Evolutionary conservation across 2,329 filamentous ascomycete genomes (phyloP).

Genomic region (Magnaporthiopsis poae): DNA sequence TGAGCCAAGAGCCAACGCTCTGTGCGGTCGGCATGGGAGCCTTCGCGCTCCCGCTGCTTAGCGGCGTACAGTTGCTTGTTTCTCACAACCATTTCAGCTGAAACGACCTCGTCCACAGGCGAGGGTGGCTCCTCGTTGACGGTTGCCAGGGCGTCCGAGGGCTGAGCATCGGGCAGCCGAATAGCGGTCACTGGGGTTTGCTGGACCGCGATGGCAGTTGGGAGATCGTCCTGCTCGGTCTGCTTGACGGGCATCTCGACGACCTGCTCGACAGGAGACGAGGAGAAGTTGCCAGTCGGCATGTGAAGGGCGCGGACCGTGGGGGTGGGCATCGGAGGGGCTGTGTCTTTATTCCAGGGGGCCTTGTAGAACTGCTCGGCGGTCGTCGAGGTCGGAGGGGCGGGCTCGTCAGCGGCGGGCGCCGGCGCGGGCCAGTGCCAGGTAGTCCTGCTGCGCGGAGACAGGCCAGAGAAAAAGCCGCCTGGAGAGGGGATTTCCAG

Average conservation of each 20-base stretch:
- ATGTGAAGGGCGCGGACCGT: conserved; percentile 28
- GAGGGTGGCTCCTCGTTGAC: conserved; percentile 26
- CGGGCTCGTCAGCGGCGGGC: conserved; percentile 36
- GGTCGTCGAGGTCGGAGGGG: conserved; percentile 73
- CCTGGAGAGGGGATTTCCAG: conserved; percentile 85
- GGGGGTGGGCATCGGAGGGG: conserved; percentile 23
- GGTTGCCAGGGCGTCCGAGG: conserved; percentile 18
- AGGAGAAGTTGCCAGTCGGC: conserved; percentile 24
- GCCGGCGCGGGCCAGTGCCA: conserved; percentile 57
- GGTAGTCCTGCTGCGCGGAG: conserved; percentile 63
- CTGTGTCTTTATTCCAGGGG: conserved; percentile 54
- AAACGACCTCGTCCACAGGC: conserved; percentile 44
- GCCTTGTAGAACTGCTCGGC: conserved; percentile 84
- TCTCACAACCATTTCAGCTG: conserved; percentile 56
- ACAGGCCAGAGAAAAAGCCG: conserved; percentile 81
- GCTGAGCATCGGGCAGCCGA: conserved; percentile 17
- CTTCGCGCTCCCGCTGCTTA: conserved; percentile 60
- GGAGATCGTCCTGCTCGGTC: conserved; percentile 48
- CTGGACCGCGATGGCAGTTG: conserved; percentile 44
- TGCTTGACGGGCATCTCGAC: conserved; percentile 43
- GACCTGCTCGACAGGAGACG: conserved; percentile 54
- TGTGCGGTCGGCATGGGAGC: conserved; percentile 73
- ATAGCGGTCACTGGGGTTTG: conserved; percentile 27
- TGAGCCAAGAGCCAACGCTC: conserved; percentile 79
- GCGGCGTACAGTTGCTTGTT: conserved; percentile 67